Conservation (phyloP, 345 rosid species). For the Pistacia atlantica region DNA sequence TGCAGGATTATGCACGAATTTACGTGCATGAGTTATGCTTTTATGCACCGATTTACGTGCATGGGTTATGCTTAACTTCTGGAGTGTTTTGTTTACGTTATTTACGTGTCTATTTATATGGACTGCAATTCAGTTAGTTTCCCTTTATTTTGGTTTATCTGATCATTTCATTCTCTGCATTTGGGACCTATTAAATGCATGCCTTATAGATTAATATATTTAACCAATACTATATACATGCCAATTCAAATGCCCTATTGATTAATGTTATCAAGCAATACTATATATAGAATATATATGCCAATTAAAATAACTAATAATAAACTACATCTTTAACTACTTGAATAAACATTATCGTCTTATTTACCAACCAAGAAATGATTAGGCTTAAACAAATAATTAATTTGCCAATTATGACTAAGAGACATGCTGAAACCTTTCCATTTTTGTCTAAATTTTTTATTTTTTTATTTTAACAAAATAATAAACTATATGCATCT, state of each 20-base stretch:
- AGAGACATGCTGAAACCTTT: neutral
- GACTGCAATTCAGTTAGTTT: too few relatives aligned
- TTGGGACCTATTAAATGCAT: neutral
- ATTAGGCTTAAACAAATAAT: neutral
- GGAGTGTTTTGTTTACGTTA: too few relatives aligned
- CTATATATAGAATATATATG: too few relatives aligned
- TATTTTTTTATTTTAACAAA: neutral
- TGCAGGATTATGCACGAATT: too few relatives aligned
- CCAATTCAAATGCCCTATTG: neutral
- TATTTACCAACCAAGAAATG: neutral
- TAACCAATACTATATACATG: neutral
- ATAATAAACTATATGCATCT: neutral
- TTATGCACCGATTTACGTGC: too few relatives aligned
- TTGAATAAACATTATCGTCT: neutral
- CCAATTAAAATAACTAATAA: too few relatives aligned
- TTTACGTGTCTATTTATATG: too few relatives aligned
- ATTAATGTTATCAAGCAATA: neutral
- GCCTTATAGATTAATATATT: neutral
- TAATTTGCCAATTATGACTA: neutral
- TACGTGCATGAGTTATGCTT: too few relatives aligned
- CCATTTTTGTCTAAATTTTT: neutral
- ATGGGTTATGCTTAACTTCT: too few relatives aligned
- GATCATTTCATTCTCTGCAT: too few relatives aligned
- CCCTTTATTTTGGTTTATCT: too few relatives aligned
- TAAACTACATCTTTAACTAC: neutral